A percentile compares a stretch with the other conserved stretches of the same genome.
phyloP scores from a whole-genome alignment of 1,284 basidiomycete genomes.

The Puccinia coronata region DNA sequence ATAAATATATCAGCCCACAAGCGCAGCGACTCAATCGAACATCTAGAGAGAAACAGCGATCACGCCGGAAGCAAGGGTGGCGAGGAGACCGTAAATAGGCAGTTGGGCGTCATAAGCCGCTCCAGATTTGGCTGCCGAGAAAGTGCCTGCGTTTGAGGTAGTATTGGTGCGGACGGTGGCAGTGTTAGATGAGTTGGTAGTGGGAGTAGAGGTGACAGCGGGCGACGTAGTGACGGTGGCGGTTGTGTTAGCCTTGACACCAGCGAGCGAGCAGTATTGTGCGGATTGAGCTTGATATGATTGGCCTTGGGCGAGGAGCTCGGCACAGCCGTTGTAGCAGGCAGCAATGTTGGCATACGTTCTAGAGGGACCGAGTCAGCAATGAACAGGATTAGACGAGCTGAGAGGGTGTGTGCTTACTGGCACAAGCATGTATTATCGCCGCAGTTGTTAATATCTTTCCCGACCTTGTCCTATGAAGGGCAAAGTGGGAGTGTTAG shows the following conservation, averaged over 20 bases:
- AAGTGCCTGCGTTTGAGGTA: background rate
- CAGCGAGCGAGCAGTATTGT: slow-evolving; percentile 15
- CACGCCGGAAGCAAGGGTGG: background rate
- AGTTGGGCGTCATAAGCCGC: background rate
- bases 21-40: too few relatives aligned
- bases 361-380: background rate
- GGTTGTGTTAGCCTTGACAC: slow-evolving; percentile 10
- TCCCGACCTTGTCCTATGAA: slow-evolving; percentile 27
- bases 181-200: background rate
- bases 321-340: slow-evolving; percentile 45
- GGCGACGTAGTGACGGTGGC: background rate
- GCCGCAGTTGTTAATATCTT: slow-evolving; percentile 41
- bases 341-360: slow-evolving; percentile 40
- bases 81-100: background rate
- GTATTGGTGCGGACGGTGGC: background rate
- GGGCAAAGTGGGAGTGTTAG: background rate
- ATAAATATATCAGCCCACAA: too few relatives aligned
- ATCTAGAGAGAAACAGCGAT: background rate
- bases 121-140: background rate
- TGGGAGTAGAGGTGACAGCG: background rate
- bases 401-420: background rate
- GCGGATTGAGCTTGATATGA: slow-evolving; percentile 27
- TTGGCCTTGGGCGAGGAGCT: slow-evolving; percentile 21
- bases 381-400: background rate
- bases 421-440: slow-evolving; percentile 42